These are phyloP conservation scores for Vaccinium myrtillus DNA, from an alignment of 148 eudicot species.

Conservation along the genomic window DNA sequence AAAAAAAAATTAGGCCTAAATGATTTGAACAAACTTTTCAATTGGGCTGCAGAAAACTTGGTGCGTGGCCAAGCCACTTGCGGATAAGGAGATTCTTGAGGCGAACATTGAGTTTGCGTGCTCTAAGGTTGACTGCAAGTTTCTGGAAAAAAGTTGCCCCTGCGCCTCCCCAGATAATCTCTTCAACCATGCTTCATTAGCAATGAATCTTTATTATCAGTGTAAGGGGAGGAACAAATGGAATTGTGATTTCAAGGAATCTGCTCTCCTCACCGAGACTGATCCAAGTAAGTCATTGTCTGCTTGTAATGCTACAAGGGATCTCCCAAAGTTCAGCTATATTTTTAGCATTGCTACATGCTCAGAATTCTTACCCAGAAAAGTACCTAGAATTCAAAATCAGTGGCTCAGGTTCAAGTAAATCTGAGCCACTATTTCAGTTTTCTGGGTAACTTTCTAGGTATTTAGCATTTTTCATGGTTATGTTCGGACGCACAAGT, in stretches of 20 bases:
- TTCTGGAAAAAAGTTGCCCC: constrained; percentile 46
- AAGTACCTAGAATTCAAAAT: too few relatives aligned
- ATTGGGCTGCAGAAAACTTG: constrained; percentile 58
- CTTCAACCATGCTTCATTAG: constrained; percentile 70
- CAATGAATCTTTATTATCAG: constrained; percentile 75
- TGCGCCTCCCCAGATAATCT: constrained; percentile 60
- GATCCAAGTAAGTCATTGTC: constrained; percentile 66
- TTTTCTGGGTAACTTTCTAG: too few relatives aligned
- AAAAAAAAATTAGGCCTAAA: background rate
- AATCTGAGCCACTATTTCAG: too few relatives aligned
- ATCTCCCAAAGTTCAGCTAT: background rate
- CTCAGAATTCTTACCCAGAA: too few relatives aligned
- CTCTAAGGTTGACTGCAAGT: constrained; percentile 60
- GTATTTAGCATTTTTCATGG: too few relatives aligned
- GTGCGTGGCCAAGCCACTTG: constrained; percentile 87
- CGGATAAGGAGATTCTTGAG: constrained; percentile 35
- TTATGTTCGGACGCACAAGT: too few relatives aligned
- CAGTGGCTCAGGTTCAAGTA: too few relatives aligned
- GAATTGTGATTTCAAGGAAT: constrained; percentile 65
- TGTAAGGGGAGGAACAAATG: constrained; percentile 54
- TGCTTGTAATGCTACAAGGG: background rate
- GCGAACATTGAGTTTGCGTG: constrained; percentile 68
- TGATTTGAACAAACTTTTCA: background rate
- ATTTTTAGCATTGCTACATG: too few relatives aligned
- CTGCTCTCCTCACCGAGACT: constrained; percentile 53